Percentiles rank a stretch among this genome's conserved stretches.
phyloP scores from a whole-genome alignment of 2,329 filamentous ascomycete genomes.

The Westerdykella aurantiaca region DNA sequence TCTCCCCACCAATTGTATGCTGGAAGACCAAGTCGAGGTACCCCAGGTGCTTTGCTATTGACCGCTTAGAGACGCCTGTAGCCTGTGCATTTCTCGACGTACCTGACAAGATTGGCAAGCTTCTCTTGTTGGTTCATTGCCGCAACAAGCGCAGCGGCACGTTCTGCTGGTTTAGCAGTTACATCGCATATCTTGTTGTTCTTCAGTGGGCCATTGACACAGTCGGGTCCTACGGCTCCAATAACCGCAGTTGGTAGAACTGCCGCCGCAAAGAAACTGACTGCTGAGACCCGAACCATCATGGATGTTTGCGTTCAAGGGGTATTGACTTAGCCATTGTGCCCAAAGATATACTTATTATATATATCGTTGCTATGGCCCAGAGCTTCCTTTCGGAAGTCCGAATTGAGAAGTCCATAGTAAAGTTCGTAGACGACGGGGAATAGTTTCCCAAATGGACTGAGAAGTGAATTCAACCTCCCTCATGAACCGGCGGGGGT shows the following conservation, averaged over 20 bases:
- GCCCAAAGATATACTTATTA: no score
- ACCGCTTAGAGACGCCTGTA: constrained; percentile 23
- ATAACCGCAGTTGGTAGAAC: background rate
- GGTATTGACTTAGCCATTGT: no score
- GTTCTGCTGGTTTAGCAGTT: constrained; percentile 32
- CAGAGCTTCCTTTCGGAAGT: no score
- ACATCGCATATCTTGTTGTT: constrained; percentile 48
- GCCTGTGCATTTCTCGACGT: constrained; percentile 32
- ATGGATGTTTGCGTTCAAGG: no score
- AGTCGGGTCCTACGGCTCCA: constrained; percentile 38
- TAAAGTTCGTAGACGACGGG: no score
- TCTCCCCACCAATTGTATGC: constrained; percentile 52
- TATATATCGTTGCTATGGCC: no score
- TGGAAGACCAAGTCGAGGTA: constrained; percentile 52
- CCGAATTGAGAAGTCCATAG: no score
- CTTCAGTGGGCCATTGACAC: constrained; percentile 44
- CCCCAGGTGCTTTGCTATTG: constrained; percentile 43
- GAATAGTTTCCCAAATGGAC: no score
- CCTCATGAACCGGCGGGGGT: no score
- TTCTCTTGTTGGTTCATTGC: constrained; percentile 51
- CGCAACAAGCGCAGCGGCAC: constrained; percentile 47
- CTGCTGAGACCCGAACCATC: no score
- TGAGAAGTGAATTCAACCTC: no score
- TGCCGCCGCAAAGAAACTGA: no score
- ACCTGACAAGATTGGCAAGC: constrained; percentile 31